Conservation (phyloP, 345 rosid genomes). For the Eucalyptus melliodora region DNA sequence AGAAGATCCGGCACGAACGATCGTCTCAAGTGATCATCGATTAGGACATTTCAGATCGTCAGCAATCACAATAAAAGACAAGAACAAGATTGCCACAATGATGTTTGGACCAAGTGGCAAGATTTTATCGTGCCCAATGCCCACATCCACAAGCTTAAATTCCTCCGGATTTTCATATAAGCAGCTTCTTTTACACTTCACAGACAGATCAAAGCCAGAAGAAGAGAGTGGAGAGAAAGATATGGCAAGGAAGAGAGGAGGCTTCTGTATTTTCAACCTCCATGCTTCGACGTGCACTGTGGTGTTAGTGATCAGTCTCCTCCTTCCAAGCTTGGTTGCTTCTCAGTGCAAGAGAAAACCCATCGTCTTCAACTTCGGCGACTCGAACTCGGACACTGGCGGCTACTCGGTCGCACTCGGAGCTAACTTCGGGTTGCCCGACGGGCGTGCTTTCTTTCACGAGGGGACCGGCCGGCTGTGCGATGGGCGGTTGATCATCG, state of each 20-base stretch:
- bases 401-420: conserved; percentile 25
- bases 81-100: neutral
- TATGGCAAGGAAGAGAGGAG: neutral
- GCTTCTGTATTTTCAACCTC: neutral
- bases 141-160: neutral
- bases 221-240: neutral
- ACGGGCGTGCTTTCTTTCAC: neutral
- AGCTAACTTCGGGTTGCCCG: neutral
- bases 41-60: neutral
- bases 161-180: neutral
- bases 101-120: neutral
- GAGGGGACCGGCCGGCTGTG: conserved; percentile 1
- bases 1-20: neutral
- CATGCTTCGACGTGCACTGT: neutral
- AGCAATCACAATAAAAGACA: neutral
- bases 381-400: conserved; percentile 50
- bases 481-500: conserved; percentile 47
- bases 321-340: neutral
- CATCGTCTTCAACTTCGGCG: conserved; percentile 36
- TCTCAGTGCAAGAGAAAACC: conserved; percentile 15
- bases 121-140: neutral
- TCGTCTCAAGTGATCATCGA: neutral
- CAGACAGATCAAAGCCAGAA: neutral
- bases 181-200: neutral
- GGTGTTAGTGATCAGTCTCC: neutral